These are phyloP conservation scores for Kurtzmaniella quercitrusa DNA, from an alignment of 1,139 yeast genomes.

Conservation along the genomic window DNA sequence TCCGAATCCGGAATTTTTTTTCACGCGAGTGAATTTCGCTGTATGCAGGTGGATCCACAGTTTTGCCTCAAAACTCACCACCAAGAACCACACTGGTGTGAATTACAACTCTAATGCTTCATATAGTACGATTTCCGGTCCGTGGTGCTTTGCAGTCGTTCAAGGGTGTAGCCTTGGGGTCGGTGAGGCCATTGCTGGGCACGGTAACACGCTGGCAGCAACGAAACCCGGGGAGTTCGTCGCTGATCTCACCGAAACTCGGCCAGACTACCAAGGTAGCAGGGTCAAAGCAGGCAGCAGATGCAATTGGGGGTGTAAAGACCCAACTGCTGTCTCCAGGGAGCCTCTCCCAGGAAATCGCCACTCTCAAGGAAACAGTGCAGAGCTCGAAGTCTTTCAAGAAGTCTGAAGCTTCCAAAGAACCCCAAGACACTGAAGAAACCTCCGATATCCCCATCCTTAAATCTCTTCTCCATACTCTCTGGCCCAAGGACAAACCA, in stretches of 20 bases:
- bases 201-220: background rate
- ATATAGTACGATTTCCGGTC: background rate
- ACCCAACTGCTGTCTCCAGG: no score
- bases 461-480: slow-evolving; percentile 60
- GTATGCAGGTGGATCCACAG: background rate
- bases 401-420: background rate
- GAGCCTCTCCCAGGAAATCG: no score
- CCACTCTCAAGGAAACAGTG: background rate
- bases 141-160: background rate
- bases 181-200: background rate
- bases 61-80: background rate
- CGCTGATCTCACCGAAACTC: background rate
- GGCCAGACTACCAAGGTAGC: background rate
- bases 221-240: background rate
- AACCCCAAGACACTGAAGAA: background rate
- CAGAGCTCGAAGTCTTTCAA: background rate
- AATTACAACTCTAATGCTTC: background rate
- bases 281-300: background rate
- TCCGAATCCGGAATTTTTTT: background rate
- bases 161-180: background rate
- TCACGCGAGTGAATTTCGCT: background rate
- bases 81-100: background rate
- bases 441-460: slow-evolving; percentile 61
- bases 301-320: background rate
- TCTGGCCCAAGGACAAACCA: slow-evolving; percentile 84